Conservation (phyloP, 768 basidiomycete genomes). For the Trametes meyenii region DNA sequence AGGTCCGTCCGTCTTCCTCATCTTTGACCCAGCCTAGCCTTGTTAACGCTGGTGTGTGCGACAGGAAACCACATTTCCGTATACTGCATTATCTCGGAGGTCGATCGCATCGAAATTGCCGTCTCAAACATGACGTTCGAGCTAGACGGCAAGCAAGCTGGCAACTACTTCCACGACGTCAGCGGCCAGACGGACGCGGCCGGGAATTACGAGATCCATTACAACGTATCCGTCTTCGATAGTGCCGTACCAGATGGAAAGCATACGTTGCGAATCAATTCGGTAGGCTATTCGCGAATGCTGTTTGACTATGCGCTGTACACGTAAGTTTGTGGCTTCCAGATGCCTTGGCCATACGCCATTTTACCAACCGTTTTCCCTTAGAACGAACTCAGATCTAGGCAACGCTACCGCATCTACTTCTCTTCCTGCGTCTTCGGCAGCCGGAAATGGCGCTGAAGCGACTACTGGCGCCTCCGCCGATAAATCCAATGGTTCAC, state of each 20-base stretch:
- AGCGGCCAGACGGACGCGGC: slow-evolving; percentile 1
- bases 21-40: not conserved
- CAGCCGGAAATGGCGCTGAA: not conserved
- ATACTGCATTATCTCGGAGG: slow-evolving; percentile 12
- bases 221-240: slow-evolving; percentile 12
- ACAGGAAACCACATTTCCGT: slow-evolving; percentile 7
- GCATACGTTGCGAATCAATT: slow-evolving; percentile 14
- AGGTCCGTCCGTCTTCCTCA: not conserved
- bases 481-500: not conserved
- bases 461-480: not conserved
- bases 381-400: slow-evolving; percentile 4
- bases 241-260: slow-evolving; percentile 1
- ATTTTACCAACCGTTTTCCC: not conserved
- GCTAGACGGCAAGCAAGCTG: slow-evolving; percentile 8
- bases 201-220: not conserved
- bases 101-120: slow-evolving; percentile 8
- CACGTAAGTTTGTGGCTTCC: slow-evolving; percentile 6
- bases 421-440: not conserved
- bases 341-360: not conserved
- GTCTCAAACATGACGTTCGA: slow-evolving; percentile 16
- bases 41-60: not conserved
- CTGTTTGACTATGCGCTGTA: slow-evolving; percentile 17
- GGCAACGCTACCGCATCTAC: not conserved
- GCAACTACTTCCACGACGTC: slow-evolving; percentile 10
- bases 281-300: slow-evolving; percentile 11